phyloP scores from a whole-genome alignment of 441 rosid species.

The Cnidoscolus chayamansa region DNA sequence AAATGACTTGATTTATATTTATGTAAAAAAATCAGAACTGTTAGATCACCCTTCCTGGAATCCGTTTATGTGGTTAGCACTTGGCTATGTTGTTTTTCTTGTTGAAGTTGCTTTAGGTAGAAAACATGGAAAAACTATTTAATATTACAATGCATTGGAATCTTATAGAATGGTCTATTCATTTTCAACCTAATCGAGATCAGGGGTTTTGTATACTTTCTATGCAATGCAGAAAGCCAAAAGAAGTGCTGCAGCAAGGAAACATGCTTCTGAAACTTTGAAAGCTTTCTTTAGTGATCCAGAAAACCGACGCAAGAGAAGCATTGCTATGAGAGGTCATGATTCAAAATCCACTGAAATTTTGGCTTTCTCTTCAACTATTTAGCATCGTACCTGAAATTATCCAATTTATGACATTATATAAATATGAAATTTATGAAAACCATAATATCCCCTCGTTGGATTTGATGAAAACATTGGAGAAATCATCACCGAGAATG shows the following conservation, averaged over 20 bases:
- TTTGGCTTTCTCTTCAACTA: not conserved
- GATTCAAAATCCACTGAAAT: slow-evolving; percentile 9
- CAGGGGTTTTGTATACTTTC: not conserved
- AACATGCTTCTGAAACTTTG: slow-evolving; percentile 68
- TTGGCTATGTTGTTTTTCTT: not conserved
- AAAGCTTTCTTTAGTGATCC: slow-evolving; percentile 77
- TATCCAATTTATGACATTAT: not conserved
- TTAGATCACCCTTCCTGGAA: not conserved
- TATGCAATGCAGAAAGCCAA: slow-evolving; percentile 60
- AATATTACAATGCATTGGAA: not conserved
- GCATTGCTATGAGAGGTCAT: slow-evolving; percentile 89
- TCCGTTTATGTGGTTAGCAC: not conserved
- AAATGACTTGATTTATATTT: not conserved
- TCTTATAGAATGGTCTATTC: not conserved
- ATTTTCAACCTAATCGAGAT: not conserved
- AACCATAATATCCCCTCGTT: not conserved
- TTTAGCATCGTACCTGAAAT: not conserved
- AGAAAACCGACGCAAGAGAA: slow-evolving; percentile 72
- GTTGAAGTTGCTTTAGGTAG: not conserved
- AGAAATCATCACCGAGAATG: not conserved
- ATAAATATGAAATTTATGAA: not conserved
- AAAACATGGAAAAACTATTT: not conserved
- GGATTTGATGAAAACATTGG: not conserved
- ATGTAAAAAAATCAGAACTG: not conserved
- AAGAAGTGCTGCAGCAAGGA: slow-evolving; percentile 84